Base-by-base conservation (phyloP, 2,329 filamentous ascomycete genomes). In the Sordariomycetes sp. region DNA sequence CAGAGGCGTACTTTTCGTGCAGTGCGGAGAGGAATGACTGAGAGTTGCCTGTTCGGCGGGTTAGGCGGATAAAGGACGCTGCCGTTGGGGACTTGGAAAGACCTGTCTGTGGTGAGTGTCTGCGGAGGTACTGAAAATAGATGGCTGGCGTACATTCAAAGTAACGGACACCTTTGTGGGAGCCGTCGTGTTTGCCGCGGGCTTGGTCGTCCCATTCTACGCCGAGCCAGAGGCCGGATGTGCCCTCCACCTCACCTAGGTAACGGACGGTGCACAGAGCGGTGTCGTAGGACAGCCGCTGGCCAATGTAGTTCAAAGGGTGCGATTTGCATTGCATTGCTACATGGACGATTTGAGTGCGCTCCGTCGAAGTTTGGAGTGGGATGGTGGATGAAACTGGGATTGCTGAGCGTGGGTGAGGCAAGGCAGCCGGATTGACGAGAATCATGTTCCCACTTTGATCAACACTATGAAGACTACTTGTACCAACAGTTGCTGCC, bases 201-300 rank as follows among this genome's bases (percentile, higher is more conserved):
- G 68, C 70, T 37, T 79, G 65, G 55, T 95, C 85, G 59, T 96
- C 90, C 92, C 92, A 98, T 70, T 98, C 92, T 31, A 96, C 86
- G 30, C 92, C 92, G 21, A 96, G 71, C 88, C 90, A 96, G 42
- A 72, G 66, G 32, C 86, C 85, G 28, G 73, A 68, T 8, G 86
- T 88, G 45, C 82, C 84, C 33, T 75, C 68, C 7, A 96, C 82
- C 21, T 71, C 57, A 29, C 92, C 92, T 40, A 84, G 61, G 52
- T 88, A 96, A 40, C 86, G 79, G 38, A 96, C 72, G 1, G 90
- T 96, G 59, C 88, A 94, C 27, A 83, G 61, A 15, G 77, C 75
- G 21, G 76, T 77, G 44, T 82, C 78, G 48, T 84, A 93, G 4
- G 86, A 94, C 26, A 90, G 66, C 11, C 92, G 79, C 57, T 92